phyloP scores from a whole-genome alignment of 2,329 filamentous ascomycete genomes.

The Penicillium verrucosum region DNA sequence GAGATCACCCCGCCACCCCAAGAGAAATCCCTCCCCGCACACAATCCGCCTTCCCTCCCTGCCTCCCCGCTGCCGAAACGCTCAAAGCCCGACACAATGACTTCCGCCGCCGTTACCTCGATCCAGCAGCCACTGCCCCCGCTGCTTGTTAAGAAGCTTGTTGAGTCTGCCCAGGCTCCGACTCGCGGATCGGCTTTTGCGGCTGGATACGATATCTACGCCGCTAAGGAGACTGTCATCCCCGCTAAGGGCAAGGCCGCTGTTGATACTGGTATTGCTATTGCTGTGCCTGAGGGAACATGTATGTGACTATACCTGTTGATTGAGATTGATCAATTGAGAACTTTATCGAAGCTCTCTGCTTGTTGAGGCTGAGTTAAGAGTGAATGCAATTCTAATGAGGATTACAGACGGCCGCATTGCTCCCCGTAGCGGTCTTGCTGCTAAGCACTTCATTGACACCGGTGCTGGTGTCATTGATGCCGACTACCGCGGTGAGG shows the following conservation, averaged over 20 bases:
- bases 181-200: constrained; percentile 86
- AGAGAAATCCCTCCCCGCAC: constrained; percentile 25
- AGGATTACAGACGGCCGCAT: constrained; percentile 73
- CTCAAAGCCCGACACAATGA: constrained; percentile 58
- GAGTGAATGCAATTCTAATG: constrained; percentile 1
- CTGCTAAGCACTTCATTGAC: constrained; percentile 92
- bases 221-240: constrained; percentile 67
- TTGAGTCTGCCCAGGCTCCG: constrained; percentile 71
- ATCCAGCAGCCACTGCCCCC: constrained; percentile 51
- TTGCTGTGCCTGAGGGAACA: constrained; percentile 85
- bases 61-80: constrained; percentile 77
- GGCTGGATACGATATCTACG: constrained; percentile 92
- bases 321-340: not conserved
- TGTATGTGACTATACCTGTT: constrained; percentile 56
- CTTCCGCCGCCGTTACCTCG: constrained; percentile 34
- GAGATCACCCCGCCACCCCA: constrained; percentile 40
- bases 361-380: not conserved
- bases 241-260: constrained; percentile 79
- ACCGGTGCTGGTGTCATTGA: constrained; percentile 96
- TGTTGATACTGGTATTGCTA: constrained; percentile 86
- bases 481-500: constrained; percentile 89
- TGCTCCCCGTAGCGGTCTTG: constrained; percentile 85
- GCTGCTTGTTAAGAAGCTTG: constrained; percentile 84
- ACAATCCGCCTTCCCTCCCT: constrained; percentile 58
- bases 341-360: not conserved